phyloP scores from a whole-genome alignment of 1,284 basidiomycete species.

The Fomitopsis pinicola region DNA sequence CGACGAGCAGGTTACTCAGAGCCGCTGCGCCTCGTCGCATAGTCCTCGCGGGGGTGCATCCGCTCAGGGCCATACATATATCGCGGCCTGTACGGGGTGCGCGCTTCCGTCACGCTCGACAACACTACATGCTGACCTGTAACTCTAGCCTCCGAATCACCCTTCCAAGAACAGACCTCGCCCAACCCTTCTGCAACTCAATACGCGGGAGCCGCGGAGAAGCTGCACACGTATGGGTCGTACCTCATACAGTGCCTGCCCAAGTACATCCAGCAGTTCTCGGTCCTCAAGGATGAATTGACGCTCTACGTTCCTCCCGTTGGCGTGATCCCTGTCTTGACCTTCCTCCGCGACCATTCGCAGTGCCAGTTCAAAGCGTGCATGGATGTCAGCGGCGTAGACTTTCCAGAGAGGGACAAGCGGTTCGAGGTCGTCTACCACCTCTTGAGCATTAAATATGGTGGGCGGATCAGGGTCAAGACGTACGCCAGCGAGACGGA shows the following conservation, averaged over 20 bases:
- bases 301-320: constrained; percentile 86
- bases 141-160: constrained; percentile 64
- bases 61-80: constrained; percentile 34
- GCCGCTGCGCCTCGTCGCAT: constrained; percentile 22
- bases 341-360: constrained; percentile 94
- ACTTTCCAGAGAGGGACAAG: constrained; percentile 91
- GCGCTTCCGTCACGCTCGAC: neutral
- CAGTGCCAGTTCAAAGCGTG: constrained; percentile 93
- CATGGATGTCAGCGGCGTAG: constrained; percentile 94
- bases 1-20: constrained; percentile 37
- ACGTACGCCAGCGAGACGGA: constrained; percentile 97
- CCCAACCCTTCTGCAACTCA: constrained; percentile 75
- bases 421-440: constrained; percentile 99
- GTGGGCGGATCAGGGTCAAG: constrained; percentile 90
- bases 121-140: constrained; percentile 5
- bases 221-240: constrained; percentile 85
- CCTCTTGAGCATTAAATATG: constrained; percentile 76
- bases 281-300: constrained; percentile 96
- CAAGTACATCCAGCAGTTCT: constrained; percentile 96
- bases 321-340: constrained; percentile 81
- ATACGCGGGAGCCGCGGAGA: constrained; percentile 67
- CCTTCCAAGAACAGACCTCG: constrained; percentile 84
- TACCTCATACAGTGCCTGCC: constrained; percentile 89
- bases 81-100: constrained; percentile 49
- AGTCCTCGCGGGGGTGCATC: constrained; percentile 18